Conservation (phyloP, 1,284 basidiomycete genomes). For the Cryptococcus floricola region DNA sequence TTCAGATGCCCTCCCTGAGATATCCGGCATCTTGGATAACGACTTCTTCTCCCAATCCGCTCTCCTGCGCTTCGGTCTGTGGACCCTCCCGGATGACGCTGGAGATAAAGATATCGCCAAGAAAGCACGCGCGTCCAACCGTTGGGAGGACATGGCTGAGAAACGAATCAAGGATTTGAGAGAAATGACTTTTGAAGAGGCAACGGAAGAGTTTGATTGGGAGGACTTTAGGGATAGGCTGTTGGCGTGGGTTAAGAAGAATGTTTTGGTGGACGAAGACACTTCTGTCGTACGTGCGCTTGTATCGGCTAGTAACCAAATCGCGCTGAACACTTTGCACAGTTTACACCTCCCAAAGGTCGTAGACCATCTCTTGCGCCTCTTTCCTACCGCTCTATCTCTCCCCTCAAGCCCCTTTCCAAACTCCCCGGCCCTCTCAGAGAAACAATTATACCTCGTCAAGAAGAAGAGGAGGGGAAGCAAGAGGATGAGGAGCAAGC, state of each 20-base stretch:
- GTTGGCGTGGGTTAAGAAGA: background rate
- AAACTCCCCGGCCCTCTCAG: background rate
- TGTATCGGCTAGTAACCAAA: background rate
- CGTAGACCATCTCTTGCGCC: background rate
- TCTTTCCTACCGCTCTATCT: too few relatives aligned
- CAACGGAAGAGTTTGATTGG: background rate
- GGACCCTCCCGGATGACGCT: conserved; percentile 12
- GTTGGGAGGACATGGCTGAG: too few relatives aligned
- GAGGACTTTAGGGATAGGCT: background rate
- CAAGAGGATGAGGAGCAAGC: background rate
- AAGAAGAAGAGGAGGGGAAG: too few relatives aligned
- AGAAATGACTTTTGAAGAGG: background rate
- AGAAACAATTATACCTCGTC: background rate
- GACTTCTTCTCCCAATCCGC: conserved; percentile 25
- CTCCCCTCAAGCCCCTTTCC: too few relatives aligned
- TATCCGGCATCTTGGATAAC: background rate
- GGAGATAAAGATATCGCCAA: background rate
- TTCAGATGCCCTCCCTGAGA: background rate
- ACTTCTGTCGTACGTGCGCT: too few relatives aligned
- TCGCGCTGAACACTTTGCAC: background rate
- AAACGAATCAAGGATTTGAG: too few relatives aligned
- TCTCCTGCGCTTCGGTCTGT: conserved; percentile 21
- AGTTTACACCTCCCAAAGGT: background rate
- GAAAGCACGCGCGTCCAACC: too few relatives aligned
- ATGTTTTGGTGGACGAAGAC: background rate